Evolutionary conservation across 2,329 filamentous ascomycete species (phyloP).

Genomic region (Aspergillus fumigatiaffinis): DNA sequence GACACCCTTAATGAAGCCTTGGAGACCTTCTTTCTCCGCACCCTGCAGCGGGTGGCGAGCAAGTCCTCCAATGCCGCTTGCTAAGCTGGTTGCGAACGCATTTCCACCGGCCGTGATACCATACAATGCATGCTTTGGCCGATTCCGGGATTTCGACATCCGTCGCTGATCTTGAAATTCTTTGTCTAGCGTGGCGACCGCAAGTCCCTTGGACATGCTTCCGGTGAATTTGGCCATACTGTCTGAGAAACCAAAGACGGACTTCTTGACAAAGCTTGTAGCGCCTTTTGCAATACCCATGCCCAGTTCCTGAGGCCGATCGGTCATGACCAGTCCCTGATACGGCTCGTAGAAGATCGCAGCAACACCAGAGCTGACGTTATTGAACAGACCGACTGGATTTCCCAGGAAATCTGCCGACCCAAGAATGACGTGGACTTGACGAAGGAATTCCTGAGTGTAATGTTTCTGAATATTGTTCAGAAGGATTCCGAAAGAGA

Average conservation of each 20-base stretch:
- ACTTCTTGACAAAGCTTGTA: slow-evolving; percentile 97
- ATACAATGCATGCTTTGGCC: slow-evolving; percentile 95
- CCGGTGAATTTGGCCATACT: slow-evolving; percentile 98
- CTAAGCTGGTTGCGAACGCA: slow-evolving; percentile 86
- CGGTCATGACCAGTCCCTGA: slow-evolving; percentile 93
- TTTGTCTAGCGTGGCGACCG: slow-evolving; percentile 93
- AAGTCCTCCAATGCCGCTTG: slow-evolving; percentile 88
- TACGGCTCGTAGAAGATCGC: slow-evolving; percentile 99
- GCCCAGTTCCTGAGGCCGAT: slow-evolving; percentile 90
- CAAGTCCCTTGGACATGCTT: slow-evolving; percentile 92
- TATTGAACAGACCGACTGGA: slow-evolving; percentile 96
- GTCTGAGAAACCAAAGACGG: slow-evolving; percentile 94
- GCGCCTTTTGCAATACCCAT: slow-evolving; percentile 94
- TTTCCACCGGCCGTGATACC: slow-evolving; percentile 94
- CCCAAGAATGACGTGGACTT: slow-evolving; percentile 95
- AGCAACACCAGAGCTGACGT: slow-evolving; percentile 91
- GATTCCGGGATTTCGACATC: slow-evolving; percentile 87
- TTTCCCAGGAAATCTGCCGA: slow-evolving; percentile 98
- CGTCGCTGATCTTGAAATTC: slow-evolving; percentile 96
- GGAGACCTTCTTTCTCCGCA: slow-evolving; percentile 88
- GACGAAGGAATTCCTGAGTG: slow-evolving; percentile 90
- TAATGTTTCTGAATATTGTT: slow-evolving; percentile 92
- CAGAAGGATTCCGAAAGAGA: slow-evolving; percentile 78
- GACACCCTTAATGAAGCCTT: slow-evolving; percentile 95
- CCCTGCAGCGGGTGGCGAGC: slow-evolving; percentile 92